phyloP scores from a whole-genome alignment of 148 eudicot genomes.

The Fagopyrum homotropicum region DNA sequence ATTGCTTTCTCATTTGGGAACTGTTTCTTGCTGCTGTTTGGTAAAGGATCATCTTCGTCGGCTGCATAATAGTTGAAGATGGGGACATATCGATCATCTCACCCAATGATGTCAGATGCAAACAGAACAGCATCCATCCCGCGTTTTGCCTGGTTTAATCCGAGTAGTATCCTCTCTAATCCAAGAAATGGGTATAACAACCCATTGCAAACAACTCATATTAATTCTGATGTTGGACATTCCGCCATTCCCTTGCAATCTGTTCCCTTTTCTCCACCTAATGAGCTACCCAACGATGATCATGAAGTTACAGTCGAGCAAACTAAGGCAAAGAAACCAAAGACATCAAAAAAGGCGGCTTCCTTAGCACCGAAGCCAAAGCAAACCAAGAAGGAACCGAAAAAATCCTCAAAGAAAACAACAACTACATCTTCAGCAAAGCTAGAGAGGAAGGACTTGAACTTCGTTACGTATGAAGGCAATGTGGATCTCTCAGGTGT shows the following conservation, averaged over 20 bases:
- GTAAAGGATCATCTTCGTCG: background rate
- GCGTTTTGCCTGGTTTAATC: conserved; percentile 30
- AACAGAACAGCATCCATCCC: conserved; percentile 29
- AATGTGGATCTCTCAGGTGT: conserved; percentile 33
- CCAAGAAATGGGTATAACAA: conserved; percentile 24
- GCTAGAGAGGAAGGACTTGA: conserved; percentile 35
- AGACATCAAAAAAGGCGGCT: conserved; percentile 6
- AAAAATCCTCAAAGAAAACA: conserved; percentile 21
- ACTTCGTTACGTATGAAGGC: conserved; percentile 20
- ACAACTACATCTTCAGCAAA: conserved; percentile 15
- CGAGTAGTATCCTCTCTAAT: conserved; percentile 22
- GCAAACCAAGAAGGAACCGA: conserved; percentile 30
- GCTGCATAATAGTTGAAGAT: conserved; percentile 15
- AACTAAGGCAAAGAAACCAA: conserved; percentile 29
- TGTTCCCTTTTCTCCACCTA: conserved; percentile 27
- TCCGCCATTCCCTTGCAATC: conserved; percentile 36
- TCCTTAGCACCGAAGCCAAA: conserved; percentile 18
- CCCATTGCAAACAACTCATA: conserved; percentile 24
- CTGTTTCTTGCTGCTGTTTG: background rate
- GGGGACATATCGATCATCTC: conserved; percentile 31
- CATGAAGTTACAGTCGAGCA: conserved; percentile 17
- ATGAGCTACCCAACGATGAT: conserved; percentile 19
- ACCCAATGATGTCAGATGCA: conserved; percentile 32
- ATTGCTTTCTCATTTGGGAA: conserved; percentile 1
- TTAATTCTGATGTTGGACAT: conserved; percentile 22